Evolutionary conservation across 2,329 filamentous ascomycete genomes (phyloP).

Genomic region (Beauveria scarabaeidicola): DNA sequence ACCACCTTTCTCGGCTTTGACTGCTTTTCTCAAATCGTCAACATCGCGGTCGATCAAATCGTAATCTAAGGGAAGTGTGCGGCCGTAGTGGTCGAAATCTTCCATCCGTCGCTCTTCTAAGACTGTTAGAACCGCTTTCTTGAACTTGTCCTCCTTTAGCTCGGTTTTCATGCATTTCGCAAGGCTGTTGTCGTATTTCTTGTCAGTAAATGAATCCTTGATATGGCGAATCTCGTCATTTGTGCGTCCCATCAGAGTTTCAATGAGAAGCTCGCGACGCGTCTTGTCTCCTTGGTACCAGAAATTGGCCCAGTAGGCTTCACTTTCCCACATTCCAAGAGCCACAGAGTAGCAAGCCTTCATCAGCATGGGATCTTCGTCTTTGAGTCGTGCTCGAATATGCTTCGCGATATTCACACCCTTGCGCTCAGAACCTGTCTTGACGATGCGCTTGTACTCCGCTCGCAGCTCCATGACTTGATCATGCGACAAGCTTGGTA

Average conservation of each 20-base stretch:
- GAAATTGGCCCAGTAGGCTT: slow-evolving; percentile 97
- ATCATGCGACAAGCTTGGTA: slow-evolving; percentile 76
- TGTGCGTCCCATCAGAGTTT: slow-evolving; percentile 80
- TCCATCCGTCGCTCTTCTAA: slow-evolving; percentile 80
- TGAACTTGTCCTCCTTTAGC: slow-evolving; percentile 93
- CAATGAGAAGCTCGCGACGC: slow-evolving; percentile 81
- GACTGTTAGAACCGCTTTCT: slow-evolving; percentile 73
- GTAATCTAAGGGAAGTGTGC: slow-evolving; percentile 47
- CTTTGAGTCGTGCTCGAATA: slow-evolving; percentile 67
- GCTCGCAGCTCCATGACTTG: slow-evolving; percentile 78
- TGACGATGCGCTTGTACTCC: slow-evolving; percentile 87
- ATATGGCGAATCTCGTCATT: slow-evolving; percentile 83
- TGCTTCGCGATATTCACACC: slow-evolving; percentile 82
- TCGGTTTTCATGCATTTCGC: slow-evolving; percentile 84
- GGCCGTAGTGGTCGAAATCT: slow-evolving; percentile 60
- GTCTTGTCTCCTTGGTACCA: slow-evolving; percentile 89
- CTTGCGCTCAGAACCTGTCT: slow-evolving; percentile 62
- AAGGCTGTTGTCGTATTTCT: slow-evolving; percentile 78
- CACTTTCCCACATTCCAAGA: slow-evolving; percentile 81
- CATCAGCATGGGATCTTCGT: slow-evolving; percentile 66
- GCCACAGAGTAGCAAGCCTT: slow-evolving; percentile 89
- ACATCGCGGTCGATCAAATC: slow-evolving; percentile 63
- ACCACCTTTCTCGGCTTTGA: slow-evolving; percentile 69
- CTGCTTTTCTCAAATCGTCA: slow-evolving; percentile 56
- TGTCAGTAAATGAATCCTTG: slow-evolving; percentile 82